Conservation (phyloP, 2,329 filamentous ascomycete species). For the Graphilbum fragrans region DNA sequence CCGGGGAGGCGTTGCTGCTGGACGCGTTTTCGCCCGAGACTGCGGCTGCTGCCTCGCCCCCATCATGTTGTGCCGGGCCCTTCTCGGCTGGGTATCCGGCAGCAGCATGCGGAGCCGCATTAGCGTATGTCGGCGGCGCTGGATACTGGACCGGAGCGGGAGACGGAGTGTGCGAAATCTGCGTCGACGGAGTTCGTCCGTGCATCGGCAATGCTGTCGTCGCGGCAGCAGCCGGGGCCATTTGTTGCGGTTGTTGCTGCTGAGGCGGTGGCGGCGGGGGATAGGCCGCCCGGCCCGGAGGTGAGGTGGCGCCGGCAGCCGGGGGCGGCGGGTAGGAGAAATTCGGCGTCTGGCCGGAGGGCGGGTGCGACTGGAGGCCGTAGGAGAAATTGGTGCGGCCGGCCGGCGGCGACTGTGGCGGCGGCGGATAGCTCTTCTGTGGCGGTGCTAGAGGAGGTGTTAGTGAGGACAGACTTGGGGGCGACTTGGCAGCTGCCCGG, state of each 20-base stretch:
- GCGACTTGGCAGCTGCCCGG: too few relatives aligned
- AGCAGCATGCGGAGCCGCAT: too few relatives aligned
- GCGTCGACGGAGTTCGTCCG: constrained; percentile 19
- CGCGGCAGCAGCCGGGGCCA: constrained; percentile 8
- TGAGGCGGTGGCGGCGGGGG: constrained; percentile 19
- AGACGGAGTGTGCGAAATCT: constrained; percentile 13
- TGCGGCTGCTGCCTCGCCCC: background rate
- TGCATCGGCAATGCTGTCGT: constrained; percentile 21
- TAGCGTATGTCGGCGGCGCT: constrained; percentile 20
- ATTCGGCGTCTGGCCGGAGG: constrained; percentile 9
- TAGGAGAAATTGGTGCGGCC: constrained; percentile 24
- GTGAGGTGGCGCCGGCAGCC: constrained; percentile 16
- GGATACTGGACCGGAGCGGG: constrained; percentile 13
- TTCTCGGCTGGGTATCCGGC: too few relatives aligned
- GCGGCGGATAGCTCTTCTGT: constrained; percentile 21
- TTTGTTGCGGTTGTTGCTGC: constrained; percentile 14
- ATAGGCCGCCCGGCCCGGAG: constrained; percentile 18
- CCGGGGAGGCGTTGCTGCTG: background rate
- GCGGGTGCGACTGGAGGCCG: constrained; percentile 15
- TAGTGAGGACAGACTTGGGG: too few relatives aligned
- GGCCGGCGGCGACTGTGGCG: constrained; percentile 23
- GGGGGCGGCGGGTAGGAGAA: constrained; percentile 23
- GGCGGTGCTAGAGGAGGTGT: constrained; percentile 5
- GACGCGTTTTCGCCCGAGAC: background rate
- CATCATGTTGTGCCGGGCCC: too few relatives aligned